Evolutionary conservation across 2,329 filamentous ascomycete species (phyloP).

Genomic region (Neopestalotiopsis rosae): DNA sequence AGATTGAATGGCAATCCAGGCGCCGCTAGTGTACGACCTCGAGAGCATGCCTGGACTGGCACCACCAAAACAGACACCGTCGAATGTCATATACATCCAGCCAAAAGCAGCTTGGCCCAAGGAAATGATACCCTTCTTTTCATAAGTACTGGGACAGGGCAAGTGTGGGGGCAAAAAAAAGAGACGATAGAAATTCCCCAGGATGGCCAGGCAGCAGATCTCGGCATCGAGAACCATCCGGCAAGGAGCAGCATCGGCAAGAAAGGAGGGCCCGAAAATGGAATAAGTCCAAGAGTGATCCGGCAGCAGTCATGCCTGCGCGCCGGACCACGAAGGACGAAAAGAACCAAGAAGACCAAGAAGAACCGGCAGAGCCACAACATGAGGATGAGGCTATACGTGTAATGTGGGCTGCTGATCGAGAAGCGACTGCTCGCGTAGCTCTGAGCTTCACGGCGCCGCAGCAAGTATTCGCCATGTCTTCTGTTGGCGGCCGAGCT

Average conservation of each 20-base stretch:
- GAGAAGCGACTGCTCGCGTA: slow-evolving; percentile 29
- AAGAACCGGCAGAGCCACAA: slow-evolving; percentile 33
- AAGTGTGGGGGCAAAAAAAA: too few species aligned
- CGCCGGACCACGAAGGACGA: not conserved
- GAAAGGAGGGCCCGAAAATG: slow-evolving; percentile 30
- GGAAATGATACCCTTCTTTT: too few species aligned
- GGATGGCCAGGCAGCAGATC: too few species aligned
- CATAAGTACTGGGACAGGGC: too few species aligned
- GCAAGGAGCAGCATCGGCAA: slow-evolving; percentile 35
- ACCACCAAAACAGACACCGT: too few species aligned
- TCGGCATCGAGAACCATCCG: too few species aligned
- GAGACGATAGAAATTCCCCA: too few species aligned
- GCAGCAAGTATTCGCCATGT: not conserved
- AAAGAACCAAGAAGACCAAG: slow-evolving; percentile 28
- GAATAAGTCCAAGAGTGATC: slow-evolving; percentile 45
- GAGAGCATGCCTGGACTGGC: too few species aligned
- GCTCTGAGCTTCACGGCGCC: slow-evolving; percentile 30
- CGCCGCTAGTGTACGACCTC: too few species aligned
- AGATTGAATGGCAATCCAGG: too few species aligned
- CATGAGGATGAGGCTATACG: slow-evolving; percentile 36
- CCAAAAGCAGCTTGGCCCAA: too few species aligned
- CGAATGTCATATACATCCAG: too few species aligned
- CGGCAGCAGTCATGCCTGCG: slow-evolving; percentile 30
- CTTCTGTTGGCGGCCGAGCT: not conserved
- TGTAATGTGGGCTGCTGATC: slow-evolving; percentile 39